These are phyloP conservation scores for Craterostigma plantagineum DNA, from an alignment of 257 asterid species.

Conservation along the genomic window DNA sequence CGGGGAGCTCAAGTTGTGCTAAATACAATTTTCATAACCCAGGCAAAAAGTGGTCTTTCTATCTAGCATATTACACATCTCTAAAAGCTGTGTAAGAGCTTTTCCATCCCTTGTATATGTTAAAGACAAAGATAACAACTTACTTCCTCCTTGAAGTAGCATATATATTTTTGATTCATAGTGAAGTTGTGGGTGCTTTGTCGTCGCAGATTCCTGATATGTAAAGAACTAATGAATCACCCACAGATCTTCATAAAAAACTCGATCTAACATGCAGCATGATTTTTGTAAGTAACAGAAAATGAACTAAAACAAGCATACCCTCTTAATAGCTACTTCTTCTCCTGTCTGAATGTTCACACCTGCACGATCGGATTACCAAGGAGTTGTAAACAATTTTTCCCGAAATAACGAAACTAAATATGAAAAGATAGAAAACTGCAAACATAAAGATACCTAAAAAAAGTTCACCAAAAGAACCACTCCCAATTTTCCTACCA, in stretches of 20 bases:
- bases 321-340: constrained; percentile 91
- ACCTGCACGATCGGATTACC: constrained; percentile 28
- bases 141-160: constrained; percentile 96
- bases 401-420: not conserved
- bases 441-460: constrained; percentile 30
- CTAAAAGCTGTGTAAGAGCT: too few species aligned
- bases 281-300: not conserved
- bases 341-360: constrained; percentile 78
- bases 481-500: constrained; percentile 93
- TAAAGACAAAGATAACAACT: constrained; percentile 12
- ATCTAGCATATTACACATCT: too few species aligned
- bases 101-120: not conserved
- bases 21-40: too few species aligned
- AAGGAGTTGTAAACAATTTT: not conserved
- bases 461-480: constrained; percentile 93
- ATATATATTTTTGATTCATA: constrained; percentile 75
- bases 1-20: too few species aligned
- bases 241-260: not conserved
- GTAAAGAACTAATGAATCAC: constrained; percentile 1
- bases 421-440: not conserved
- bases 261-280: not conserved
- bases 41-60: too few species aligned
- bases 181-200: constrained; percentile 95
- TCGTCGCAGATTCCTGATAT: constrained; percentile 63
- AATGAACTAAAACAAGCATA: constrained; percentile 13